phyloP scores from a whole-genome alignment of 805 yeast genomes.

The Myxozyma lipomycoides region DNA sequence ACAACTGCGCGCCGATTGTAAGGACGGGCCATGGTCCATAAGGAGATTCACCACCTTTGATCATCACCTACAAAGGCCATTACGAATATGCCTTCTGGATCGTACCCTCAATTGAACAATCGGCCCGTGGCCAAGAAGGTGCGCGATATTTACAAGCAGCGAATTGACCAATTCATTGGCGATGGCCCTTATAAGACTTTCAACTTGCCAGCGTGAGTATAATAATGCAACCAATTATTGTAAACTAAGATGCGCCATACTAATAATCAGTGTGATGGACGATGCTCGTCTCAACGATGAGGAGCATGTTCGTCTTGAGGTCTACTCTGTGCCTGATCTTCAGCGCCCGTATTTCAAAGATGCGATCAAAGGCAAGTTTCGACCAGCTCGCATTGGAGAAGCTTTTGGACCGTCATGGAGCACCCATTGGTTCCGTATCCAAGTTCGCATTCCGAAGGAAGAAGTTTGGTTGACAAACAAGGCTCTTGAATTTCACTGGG shows the following conservation, averaged over 20 bases:
- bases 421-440: slow-evolving; percentile 85
- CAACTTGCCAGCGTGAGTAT: slow-evolving; percentile 61
- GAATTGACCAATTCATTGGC: slow-evolving; percentile 67
- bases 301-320: slow-evolving; percentile 54
- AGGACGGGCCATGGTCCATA: too few species aligned
- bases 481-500: slow-evolving; percentile 42
- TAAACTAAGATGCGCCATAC: neutral
- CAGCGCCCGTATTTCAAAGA: slow-evolving; percentile 61
- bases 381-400: slow-evolving; percentile 52
- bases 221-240: neutral
- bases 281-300: slow-evolving; percentile 49
- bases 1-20: too few species aligned
- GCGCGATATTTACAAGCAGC: slow-evolving; percentile 64
- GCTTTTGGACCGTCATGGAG: slow-evolving; percentile 95
- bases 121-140: slow-evolving; percentile 72
- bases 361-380: slow-evolving; percentile 47
- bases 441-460: slow-evolving; percentile 57
- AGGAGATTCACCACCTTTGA: too few species aligned
- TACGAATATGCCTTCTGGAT: slow-evolving; percentile 14
- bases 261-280: slow-evolving; percentile 52
- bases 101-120: slow-evolving; percentile 41
- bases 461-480: slow-evolving; percentile 22
- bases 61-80: too few species aligned
- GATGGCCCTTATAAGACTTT: slow-evolving; percentile 71
- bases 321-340: slow-evolving; percentile 70